These are phyloP conservation scores for Bipolaris cookei DNA, from an alignment of 2,329 filamentous ascomycete genomes.

Conservation along the genomic window DNA sequence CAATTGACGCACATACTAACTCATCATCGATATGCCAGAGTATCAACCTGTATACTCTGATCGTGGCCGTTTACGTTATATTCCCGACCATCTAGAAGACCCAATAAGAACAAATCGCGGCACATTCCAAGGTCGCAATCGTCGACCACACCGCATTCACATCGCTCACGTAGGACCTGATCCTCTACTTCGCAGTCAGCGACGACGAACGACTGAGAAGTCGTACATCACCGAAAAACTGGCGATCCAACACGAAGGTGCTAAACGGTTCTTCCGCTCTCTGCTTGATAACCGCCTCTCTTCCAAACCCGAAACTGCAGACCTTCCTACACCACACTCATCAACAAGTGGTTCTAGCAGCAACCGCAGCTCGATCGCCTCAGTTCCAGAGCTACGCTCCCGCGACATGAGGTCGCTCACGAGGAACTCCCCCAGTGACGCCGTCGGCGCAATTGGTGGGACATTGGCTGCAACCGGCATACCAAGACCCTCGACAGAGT, in stretches of 20 bases:
- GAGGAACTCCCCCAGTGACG: slow-evolving; percentile 48
- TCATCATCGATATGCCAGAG: slow-evolving; percentile 47
- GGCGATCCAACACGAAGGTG: slow-evolving; percentile 58
- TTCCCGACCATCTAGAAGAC: slow-evolving; percentile 45
- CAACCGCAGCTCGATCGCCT: slow-evolving; percentile 34
- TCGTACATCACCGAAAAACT: slow-evolving; percentile 54
- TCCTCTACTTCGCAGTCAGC: slow-evolving; percentile 36
- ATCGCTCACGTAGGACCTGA: slow-evolving; percentile 59
- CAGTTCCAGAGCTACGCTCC: slow-evolving; percentile 37
- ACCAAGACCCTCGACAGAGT: slow-evolving; percentile 51
- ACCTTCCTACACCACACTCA: slow-evolving; percentile 31
- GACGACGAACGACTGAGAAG: slow-evolving; percentile 42
- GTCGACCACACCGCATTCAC: slow-evolving; percentile 63
- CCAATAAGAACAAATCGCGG: slow-evolving; percentile 33
- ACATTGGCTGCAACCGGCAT: slow-evolving; percentile 49
- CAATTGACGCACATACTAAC: slow-evolving; percentile 40
- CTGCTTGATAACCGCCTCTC: slow-evolving; percentile 51
- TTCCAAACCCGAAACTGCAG: slow-evolving; percentile 29
- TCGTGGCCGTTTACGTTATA: slow-evolving; percentile 48
- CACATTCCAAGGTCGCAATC: slow-evolving; percentile 58
- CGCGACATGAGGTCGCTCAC: slow-evolving; percentile 50
- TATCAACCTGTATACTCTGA: slow-evolving; percentile 48
- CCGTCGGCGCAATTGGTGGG: slow-evolving; percentile 26
- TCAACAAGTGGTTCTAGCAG: slow-evolving; percentile 35
- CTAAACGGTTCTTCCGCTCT: slow-evolving; percentile 57